Percentiles rank a stretch among this genome's conserved stretches.
Evolutionary conservation across 768 basidiomycete genomes (phyloP).

Genomic region (Rhodotorula graminis): DNA sequence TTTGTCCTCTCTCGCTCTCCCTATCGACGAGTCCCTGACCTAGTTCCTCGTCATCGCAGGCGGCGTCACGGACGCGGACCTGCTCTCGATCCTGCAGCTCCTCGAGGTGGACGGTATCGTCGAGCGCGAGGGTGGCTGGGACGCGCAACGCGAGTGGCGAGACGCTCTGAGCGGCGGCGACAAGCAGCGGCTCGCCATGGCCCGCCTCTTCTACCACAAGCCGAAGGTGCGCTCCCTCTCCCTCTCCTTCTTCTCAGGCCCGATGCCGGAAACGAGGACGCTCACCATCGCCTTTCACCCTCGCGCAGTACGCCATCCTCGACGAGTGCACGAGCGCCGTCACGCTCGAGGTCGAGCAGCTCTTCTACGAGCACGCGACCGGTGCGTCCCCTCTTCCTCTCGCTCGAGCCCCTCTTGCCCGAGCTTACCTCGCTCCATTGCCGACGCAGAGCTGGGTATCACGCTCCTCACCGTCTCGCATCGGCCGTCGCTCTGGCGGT

Average conservation of each 20-base stretch:
- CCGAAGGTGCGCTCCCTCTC: constrained; percentile 76
- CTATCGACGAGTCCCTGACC: not conserved
- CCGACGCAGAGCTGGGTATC: constrained; percentile 61
- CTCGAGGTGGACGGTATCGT: constrained; percentile 83
- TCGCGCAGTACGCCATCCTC: constrained; percentile 77
- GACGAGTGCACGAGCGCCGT: constrained; percentile 96
- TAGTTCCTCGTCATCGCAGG: constrained; percentile 48
- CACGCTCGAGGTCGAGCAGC: constrained; percentile 82
- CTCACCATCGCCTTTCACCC: too few species aligned
- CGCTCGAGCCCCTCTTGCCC: too few species aligned
- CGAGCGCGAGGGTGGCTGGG: constrained; percentile 96
- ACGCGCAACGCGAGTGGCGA: constrained; percentile 81
- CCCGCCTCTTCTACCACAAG: constrained; percentile 86
- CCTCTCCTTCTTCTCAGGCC: too few species aligned
- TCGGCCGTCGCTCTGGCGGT: constrained; percentile 84
- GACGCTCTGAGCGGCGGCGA: constrained; percentile 90
- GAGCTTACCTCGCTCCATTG: not conserved
- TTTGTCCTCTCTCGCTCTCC: not conserved
- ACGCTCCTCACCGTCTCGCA: constrained; percentile 93
- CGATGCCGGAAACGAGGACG: too few species aligned
- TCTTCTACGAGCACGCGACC: constrained; percentile 91
- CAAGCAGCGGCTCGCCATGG: constrained; percentile 96
- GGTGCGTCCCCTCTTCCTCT: constrained; percentile 36
- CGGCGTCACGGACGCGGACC: constrained; percentile 67
- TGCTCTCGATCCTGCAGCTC: constrained; percentile 64